Base-by-base conservation (phyloP, 441 rosid genomes). In the Erysimum pusillum region DNA sequence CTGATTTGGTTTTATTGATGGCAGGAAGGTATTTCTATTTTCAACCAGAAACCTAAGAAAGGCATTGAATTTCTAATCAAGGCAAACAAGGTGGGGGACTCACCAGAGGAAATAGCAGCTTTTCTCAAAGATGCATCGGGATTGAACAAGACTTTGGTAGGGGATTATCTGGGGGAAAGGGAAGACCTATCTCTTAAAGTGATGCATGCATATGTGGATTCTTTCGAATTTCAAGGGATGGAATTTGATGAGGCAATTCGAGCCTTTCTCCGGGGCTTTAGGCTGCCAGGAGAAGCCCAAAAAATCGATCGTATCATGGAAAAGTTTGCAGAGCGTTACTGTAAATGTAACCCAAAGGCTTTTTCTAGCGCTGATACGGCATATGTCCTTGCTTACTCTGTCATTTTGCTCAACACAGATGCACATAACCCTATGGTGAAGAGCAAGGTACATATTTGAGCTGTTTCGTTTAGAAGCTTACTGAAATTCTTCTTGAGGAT, bases 21-120 rank as follows among this genome's bases (percentile, higher is more conserved):
- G 91, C 99, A 93, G 99, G 99, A 93, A 92, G 99, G 99, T 87
- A 93, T 96, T 76, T 93, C 99, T 76, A 93, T 93, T 85, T 96
- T 96, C 83, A 96, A 96, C 80, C 86, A 88, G 85, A 96, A 96
- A 80, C 98, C 98, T 75, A 93, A 89, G 81, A 94, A 88, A 85
- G 99, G 99, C 53, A 92, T 96, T 83, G 97, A 92, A 77, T 96
- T 93, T 86, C 92, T 96, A 63, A 87, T 96, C 79, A 93, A 91
- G 81, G 94, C 98, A 74, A 94, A 88, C 76, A 96, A 96, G 86
- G 92, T 96, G 79, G 99, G 99, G n/a, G 82, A 79, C 76, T 84
- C 99, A 35, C 98, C 98, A 0, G 99, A 96, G 76, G 98, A 96
- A 83, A 94, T 96, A 76, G 99, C 98, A 63, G 83, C 83, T 70